phyloP scores from a whole-genome alignment of 192 early-diverging fungal genomes.

The Funneliformis mosseae region DNA sequence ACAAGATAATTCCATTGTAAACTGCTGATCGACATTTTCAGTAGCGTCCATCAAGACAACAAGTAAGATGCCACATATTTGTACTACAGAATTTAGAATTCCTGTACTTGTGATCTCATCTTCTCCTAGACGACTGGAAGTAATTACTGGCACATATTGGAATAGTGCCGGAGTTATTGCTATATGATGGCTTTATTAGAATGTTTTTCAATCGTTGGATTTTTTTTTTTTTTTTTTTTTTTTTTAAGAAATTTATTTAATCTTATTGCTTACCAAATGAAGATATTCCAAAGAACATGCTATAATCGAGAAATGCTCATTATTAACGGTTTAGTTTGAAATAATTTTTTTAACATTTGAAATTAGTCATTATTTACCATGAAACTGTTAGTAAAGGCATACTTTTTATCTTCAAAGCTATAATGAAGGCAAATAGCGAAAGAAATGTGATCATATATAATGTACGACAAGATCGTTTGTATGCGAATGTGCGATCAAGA shows the following conservation, averaged over 20 bases:
- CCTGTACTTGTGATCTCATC: conserved; percentile 48
- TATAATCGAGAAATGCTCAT: too few species aligned
- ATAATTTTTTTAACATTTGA: neutral
- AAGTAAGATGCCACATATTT: conserved; percentile 41
- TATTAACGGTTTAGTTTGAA: neutral
- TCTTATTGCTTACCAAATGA: conserved; percentile 40
- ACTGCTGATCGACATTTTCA: conserved; percentile 32
- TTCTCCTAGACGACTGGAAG: conserved; percentile 19
- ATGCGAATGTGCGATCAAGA: conserved; percentile 39
- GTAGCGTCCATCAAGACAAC: conserved; percentile 45
- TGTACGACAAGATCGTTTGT: conserved; percentile 32
- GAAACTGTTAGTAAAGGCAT: conserved; percentile 33
- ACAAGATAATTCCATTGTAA: conserved; percentile 42
- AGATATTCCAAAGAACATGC: neutral
- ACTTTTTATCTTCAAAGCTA: conserved; percentile 25
- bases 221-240: too few species aligned
- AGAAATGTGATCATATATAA: conserved; percentile 35
- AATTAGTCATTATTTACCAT: conserved; percentile 36
- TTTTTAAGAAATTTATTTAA: neutral
- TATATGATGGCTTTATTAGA: neutral
- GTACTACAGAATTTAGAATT: conserved; percentile 38
- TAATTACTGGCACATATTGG: conserved; percentile 45
- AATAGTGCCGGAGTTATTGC: conserved; percentile 46
- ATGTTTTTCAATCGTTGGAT: neutral
- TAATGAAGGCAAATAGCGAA: conserved; percentile 29